Percentiles rank a stretch among this genome's conserved stretches.
These are phyloP conservation scores for Chrysanthemum lavandulifolium DNA, from an alignment of 129 eudicot genomes.

Conservation along the genomic window DNA sequence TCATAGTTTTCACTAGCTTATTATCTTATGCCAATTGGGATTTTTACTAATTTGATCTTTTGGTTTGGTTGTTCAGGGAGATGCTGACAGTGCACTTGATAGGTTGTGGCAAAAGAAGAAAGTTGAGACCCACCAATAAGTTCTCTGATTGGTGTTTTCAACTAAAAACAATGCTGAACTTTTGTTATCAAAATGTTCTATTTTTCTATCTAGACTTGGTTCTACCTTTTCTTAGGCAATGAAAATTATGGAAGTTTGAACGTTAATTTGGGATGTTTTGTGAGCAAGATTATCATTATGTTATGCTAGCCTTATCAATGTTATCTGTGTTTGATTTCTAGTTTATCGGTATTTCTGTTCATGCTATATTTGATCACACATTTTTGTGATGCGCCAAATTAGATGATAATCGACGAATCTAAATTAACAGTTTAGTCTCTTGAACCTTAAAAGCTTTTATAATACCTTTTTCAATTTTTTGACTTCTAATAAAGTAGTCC, in stretches of 20 bases:
- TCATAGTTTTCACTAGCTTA: no score
- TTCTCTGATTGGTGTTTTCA: neutral
- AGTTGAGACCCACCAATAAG: conserved; percentile 45
- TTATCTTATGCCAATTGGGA: neutral
- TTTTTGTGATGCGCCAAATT: no score
- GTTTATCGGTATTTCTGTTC: no score
- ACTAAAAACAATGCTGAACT: conserved; percentile 16
- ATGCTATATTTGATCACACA: no score
- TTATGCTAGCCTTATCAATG: neutral
- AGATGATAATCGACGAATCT: no score
- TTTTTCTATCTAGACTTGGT: conserved; percentile 11
- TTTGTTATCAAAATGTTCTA: neutral
- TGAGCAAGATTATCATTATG: neutral
- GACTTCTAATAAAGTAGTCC: no score
- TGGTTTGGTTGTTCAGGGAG: conserved; percentile 38
- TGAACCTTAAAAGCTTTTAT: no score
- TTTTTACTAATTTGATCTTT: neutral
- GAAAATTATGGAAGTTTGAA: conserved; percentile 8
- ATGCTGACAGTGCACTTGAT: conserved; percentile 83
- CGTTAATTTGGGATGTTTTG: conserved; percentile 13
- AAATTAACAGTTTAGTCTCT: no score
- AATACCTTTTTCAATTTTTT: no score
- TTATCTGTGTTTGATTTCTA: neutral
- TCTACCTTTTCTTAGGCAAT: conserved; percentile 11
- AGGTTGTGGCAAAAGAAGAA: conserved; percentile 84